These are phyloP conservation scores for Paracoccidioides lutzii DNA, from an alignment of 2,329 filamentous ascomycete genomes.

Conservation along the genomic window DNA sequence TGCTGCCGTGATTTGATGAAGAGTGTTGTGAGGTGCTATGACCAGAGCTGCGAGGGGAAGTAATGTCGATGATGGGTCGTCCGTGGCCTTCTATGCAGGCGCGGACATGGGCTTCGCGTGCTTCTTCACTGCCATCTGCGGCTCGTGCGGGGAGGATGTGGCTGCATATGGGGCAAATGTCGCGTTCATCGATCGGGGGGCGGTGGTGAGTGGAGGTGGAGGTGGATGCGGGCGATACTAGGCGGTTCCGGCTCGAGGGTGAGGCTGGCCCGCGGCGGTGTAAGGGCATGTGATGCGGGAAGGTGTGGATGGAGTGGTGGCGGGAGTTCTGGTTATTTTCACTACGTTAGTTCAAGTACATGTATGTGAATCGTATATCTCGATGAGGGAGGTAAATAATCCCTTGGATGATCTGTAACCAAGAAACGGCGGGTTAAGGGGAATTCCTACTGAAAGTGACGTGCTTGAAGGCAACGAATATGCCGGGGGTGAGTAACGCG, in stretches of 20 bases:
- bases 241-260: constrained; percentile 3
- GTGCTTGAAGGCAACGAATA: constrained; percentile 9
- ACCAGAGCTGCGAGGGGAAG: neutral
- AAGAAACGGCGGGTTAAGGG: neutral
- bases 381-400: neutral
- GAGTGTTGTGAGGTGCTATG: constrained; percentile 1
- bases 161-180: constrained; percentile 37
- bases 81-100: constrained; percentile 30
- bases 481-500: constrained; percentile 8
- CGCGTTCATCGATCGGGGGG: constrained; percentile 26
- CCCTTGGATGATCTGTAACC: neutral
- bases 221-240: constrained; percentile 2
- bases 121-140: constrained; percentile 25
- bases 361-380: neutral
- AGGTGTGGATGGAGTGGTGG: neutral
- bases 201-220: constrained; percentile 8
- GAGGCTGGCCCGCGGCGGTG: constrained; percentile 4
- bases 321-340: neutral
- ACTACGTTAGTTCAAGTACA: neutral
- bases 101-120: constrained; percentile 34
- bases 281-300: neutral
- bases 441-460: constrained; percentile 2
- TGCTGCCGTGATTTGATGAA: neutral
- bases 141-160: constrained; percentile 26
- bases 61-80: neutral